These are phyloP conservation scores for Tricholoma sp. DNA, from an alignment of 768 basidiomycete species.

Conservation along the genomic window DNA sequence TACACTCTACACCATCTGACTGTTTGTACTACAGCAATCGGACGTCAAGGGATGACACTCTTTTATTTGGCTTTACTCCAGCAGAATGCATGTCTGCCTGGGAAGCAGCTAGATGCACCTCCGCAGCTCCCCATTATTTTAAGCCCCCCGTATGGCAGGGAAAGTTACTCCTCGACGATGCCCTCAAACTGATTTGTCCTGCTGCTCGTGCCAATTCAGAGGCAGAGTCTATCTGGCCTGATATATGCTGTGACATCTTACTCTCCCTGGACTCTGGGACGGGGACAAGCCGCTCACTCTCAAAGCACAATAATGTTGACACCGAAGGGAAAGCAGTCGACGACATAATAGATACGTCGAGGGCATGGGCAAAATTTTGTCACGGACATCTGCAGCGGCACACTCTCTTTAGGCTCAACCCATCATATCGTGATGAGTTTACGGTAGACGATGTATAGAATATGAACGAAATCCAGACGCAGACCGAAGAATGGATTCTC, in stretches of 20 bases:
- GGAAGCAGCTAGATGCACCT: no score
- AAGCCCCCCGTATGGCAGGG: not conserved
- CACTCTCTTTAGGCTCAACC: no score
- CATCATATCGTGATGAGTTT: not conserved
- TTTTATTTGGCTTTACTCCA: not conserved
- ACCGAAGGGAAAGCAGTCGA: not conserved
- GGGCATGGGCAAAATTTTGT: no score
- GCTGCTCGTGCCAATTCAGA: not conserved
- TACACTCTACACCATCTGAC: not conserved
- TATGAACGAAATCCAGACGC: not conserved
- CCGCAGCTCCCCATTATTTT: no score
- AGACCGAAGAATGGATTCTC: not conserved
- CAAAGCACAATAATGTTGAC: no score
- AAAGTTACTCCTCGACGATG: not conserved
- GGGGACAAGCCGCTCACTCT: no score
- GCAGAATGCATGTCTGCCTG: not conserved
- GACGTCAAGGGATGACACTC: not conserved
- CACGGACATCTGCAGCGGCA: no score
- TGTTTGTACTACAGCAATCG: no score
- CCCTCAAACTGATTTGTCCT: not conserved
- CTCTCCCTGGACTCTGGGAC: no score
- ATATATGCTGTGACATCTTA: no score
- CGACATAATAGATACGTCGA: not conserved
- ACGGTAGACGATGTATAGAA: not conserved
- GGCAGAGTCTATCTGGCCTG: not conserved